These are phyloP conservation scores for Lipomyces spencermartinsiae DNA, from an alignment of 805 yeast species.

Conservation along the genomic window DNA sequence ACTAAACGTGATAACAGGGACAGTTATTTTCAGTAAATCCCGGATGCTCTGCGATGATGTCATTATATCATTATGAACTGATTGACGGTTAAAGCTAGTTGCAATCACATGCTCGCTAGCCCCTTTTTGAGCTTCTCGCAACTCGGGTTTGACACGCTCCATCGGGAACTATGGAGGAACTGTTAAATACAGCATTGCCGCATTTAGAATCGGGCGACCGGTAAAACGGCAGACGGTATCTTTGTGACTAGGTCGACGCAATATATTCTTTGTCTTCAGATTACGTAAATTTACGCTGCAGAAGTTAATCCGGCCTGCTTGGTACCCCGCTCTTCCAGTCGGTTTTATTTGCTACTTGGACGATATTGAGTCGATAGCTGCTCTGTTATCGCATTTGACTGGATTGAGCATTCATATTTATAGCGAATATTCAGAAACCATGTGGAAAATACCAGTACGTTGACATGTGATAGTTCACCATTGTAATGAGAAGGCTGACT, in stretches of 20 bases:
- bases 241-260: not conserved
- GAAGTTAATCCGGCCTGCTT: not conserved
- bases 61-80: no score
- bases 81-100: not conserved
- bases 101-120: not conserved
- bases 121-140: not conserved
- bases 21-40: no score
- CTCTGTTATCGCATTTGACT: not conserved
- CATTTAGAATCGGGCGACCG: not conserved
- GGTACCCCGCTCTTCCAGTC: conserved; percentile 6
- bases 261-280: not conserved
- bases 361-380: not conserved
- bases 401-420: not conserved
- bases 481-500: not conserved
- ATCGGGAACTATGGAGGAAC: not conserved
- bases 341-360: not conserved
- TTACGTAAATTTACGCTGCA: not conserved
- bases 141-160: not conserved
- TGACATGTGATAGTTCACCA: not conserved
- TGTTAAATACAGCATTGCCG: not conserved
- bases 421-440: not conserved
- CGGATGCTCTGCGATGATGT: no score
- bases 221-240: not conserved
- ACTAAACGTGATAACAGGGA: no score
- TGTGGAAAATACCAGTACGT: conserved; percentile 7